Evolutionary conservation across 2,329 filamentous ascomycete genomes (phyloP).

Genomic region (Talaromyces albobiverticillius): DNA sequence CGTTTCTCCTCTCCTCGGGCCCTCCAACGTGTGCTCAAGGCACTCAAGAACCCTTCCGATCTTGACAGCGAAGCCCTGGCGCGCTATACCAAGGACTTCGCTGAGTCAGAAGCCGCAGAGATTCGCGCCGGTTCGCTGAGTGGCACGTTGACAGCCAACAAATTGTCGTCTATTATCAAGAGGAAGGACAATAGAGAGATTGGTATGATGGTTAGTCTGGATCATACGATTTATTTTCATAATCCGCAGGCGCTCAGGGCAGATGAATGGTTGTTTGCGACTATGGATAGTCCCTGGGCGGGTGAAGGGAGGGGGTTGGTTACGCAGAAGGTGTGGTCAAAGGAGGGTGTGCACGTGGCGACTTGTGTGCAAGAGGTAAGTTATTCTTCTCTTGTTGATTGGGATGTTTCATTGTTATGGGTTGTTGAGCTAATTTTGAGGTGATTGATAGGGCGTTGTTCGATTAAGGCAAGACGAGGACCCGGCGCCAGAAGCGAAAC

Average conservation of each 20-base stretch:
- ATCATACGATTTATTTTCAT: slow-evolving; percentile 53
- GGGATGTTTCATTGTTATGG: too few relatives aligned
- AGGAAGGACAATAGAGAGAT: slow-evolving; percentile 33
- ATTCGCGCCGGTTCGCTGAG: slow-evolving; percentile 30
- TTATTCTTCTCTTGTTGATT: not conserved
- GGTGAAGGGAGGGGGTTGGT: slow-evolving; percentile 50
- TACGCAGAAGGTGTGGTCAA: slow-evolving; percentile 49
- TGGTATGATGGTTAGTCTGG: slow-evolving; percentile 52
- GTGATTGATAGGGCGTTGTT: slow-evolving; percentile 39
- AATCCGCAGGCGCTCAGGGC: slow-evolving; percentile 47
- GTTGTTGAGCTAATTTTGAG: not conserved
- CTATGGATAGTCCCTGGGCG: slow-evolving; percentile 52
- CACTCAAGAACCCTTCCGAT: slow-evolving; percentile 43
- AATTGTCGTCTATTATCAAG: slow-evolving; percentile 18
- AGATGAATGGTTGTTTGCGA: slow-evolving; percentile 51
- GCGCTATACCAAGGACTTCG: slow-evolving; percentile 40
- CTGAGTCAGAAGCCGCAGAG: slow-evolving; percentile 42
- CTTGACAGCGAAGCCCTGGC: slow-evolving; percentile 40
- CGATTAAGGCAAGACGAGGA: slow-evolving; percentile 43
- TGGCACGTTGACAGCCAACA: slow-evolving; percentile 30
- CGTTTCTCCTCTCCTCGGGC: slow-evolving; percentile 59
- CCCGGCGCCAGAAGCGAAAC: slow-evolving; percentile 13
- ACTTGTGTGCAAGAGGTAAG: slow-evolving; percentile 51
- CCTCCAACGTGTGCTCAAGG: slow-evolving; percentile 37
- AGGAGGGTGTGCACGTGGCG: slow-evolving; percentile 47